phyloP scores from a whole-genome alignment of 2,329 filamentous ascomycete genomes.

The Fusarium staphyleae region DNA sequence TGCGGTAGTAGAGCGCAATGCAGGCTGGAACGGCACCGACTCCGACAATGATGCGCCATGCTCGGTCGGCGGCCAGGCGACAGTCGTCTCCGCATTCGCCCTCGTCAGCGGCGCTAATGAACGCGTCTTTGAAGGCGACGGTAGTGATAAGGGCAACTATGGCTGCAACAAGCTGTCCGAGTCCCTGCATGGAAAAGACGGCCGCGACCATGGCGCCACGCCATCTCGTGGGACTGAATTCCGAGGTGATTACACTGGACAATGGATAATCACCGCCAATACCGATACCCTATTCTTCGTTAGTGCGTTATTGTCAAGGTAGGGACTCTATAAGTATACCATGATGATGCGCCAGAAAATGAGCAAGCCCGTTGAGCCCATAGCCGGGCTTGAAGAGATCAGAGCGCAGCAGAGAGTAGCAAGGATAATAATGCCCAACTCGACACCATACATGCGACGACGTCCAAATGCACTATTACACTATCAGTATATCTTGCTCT shows the following conservation, averaged over 20 bases:
- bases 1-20: constrained; percentile 82
- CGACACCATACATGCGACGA: constrained; percentile 83
- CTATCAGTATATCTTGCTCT: constrained; percentile 22
- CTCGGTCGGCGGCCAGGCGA: constrained; percentile 75
- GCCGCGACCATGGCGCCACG: constrained; percentile 83
- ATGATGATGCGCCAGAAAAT: constrained; percentile 81
- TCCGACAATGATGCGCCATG: constrained; percentile 83
- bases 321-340: constrained; percentile 48
- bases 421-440: constrained; percentile 75
- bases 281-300: constrained; percentile 63
- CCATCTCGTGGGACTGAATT: constrained; percentile 85
- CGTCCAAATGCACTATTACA: constrained; percentile 66
- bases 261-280: constrained; percentile 86
- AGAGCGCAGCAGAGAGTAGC: constrained; percentile 73
- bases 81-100: constrained; percentile 67
- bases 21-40: constrained; percentile 80
- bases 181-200: constrained; percentile 85
- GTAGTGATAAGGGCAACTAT: constrained; percentile 75
- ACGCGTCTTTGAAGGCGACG: constrained; percentile 65
- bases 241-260: constrained; percentile 77
- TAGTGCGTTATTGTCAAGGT: constrained; percentile 7
- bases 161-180: constrained; percentile 78
- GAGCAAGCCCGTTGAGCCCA: constrained; percentile 66
- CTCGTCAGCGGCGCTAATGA: constrained; percentile 51
- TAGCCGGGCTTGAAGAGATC: constrained; percentile 64